phyloP scores from a whole-genome alignment of 805 yeast species.

The Yueomyces sp. region DNA sequence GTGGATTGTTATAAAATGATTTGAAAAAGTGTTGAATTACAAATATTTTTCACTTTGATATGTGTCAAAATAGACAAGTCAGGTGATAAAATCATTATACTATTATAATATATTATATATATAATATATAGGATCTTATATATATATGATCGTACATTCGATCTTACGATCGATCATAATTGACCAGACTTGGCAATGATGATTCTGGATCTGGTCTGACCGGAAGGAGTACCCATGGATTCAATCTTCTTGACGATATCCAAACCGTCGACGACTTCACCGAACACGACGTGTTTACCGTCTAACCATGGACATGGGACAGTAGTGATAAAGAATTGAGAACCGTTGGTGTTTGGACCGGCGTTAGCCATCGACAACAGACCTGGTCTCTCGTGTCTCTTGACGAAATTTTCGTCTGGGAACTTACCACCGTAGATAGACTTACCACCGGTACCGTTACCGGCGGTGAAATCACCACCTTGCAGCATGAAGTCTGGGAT shows the following conservation, averaged over 20 bases:
- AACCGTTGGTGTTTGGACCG: slow-evolving; percentile 96
- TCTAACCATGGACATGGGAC: slow-evolving; percentile 81
- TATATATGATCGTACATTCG: too few relatives aligned
- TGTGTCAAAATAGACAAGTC: too few relatives aligned
- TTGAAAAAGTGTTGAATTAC: too few relatives aligned
- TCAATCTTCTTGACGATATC: slow-evolving; percentile 82
- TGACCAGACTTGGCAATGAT: slow-evolving; percentile 45
- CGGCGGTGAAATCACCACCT: slow-evolving; percentile 89
- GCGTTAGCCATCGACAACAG: slow-evolving; percentile 94
- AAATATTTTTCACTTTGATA: too few relatives aligned
- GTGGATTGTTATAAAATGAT: too few relatives aligned
- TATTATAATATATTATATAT: too few relatives aligned
- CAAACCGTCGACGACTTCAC: slow-evolving; percentile 76
- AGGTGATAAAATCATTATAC: too few relatives aligned
- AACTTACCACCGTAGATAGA: slow-evolving; percentile 74
- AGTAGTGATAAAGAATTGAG: slow-evolving; percentile 93
- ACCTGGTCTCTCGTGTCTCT: slow-evolving; percentile 71
- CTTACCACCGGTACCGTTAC: slow-evolving; percentile 96
- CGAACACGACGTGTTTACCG: slow-evolving; percentile 91
- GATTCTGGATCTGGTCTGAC: slow-evolving; percentile 56
- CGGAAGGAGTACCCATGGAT: slow-evolving; percentile 57
- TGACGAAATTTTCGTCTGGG: slow-evolving; percentile 59
- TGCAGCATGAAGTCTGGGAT: slow-evolving; percentile 97
- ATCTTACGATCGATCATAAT: slow-evolving; percentile 13
- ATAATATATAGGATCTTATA: too few relatives aligned